phyloP scores from a whole-genome alignment of 164 flowering plant genomes.

The Euptelea pleiosperma region DNA sequence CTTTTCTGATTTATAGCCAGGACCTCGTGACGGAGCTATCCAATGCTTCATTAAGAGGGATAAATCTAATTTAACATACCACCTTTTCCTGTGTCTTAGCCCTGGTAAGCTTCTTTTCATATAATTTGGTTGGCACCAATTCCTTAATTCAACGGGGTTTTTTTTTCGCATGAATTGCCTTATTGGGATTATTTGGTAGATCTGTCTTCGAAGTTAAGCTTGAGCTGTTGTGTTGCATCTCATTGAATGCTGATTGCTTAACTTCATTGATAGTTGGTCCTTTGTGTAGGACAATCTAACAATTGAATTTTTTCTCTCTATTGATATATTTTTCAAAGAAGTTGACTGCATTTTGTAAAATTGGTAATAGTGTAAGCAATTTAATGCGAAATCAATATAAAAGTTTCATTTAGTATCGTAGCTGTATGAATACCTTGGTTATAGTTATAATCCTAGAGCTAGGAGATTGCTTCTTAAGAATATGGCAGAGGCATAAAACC shows the following conservation, averaged over 20 bases:
- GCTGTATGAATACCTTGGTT: not conserved
- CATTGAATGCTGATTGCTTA: not conserved
- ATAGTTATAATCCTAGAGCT: not conserved
- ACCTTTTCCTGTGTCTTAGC: conserved; percentile 81
- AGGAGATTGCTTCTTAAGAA: too few relatives aligned
- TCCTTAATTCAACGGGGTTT: not conserved
- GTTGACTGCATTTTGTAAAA: too few relatives aligned
- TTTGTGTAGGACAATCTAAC: not conserved
- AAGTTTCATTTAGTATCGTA: too few relatives aligned
- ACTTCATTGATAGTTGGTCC: not conserved
- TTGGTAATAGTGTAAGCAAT: too few relatives aligned
- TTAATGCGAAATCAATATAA: too few relatives aligned
- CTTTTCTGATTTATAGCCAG: conserved; percentile 52
- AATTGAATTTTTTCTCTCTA: not conserved
- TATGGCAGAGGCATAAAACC: too few relatives aligned
- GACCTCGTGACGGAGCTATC: conserved; percentile 80
- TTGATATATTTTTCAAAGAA: not conserved
- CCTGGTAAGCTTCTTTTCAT: conserved; percentile 51
- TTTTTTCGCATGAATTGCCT: too few relatives aligned
- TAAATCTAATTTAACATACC: conserved; percentile 78
- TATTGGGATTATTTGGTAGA: not conserved
- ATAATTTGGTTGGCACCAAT: not conserved
- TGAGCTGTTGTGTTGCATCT: not conserved
- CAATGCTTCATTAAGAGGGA: conserved; percentile 94
- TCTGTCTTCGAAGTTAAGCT: not conserved